Base-by-base conservation (phyloP, 257 asterid species). In the Plantago elongata region DNA sequence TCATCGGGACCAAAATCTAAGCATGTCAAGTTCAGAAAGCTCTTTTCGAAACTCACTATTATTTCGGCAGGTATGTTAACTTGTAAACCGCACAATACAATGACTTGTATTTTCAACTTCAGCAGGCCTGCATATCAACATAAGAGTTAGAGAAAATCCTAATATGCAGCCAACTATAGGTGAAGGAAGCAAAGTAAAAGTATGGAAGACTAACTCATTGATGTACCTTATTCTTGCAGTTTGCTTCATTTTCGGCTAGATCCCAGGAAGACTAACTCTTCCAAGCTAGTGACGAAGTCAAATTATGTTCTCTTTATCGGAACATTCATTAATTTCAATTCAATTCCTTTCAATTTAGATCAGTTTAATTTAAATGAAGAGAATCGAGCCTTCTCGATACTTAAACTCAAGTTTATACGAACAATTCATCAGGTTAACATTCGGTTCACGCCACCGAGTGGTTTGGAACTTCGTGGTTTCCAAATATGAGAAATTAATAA, bases 61-160 rank as follows among this genome's bases (percentile, higher is more conserved):
- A n/a, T 61, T 70, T 15, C 60, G 57, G 57, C 81, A 67, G 77
- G 86, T 82, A 79, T 15, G 7, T 64, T 29, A 48, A 52, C 40
- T 17, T 52, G 9, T 8, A 10, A 22, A 11, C 5, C 5, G 40
- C 12, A 13, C 10, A 22, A 52, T 0, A 52, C 22, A 52, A 52
- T 51, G 30, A 50, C 56, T 50, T 51, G 34, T 51, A 29, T 9
- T 51, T 51, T 50, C 17, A 51, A 7, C 5, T 15, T 51, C 12
- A 51, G 34, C 51, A 47, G 29, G 55, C 9, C 11, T 8, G 37
- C 8, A 6, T 17, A 3, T 51, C 40, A 34, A 34, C 40, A 34
- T 34, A 34, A 34, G 40, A 34, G 40, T 34, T 34, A 34, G 40
- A 34, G 40, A 34, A 34, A 34, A 34, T 34, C 40, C 40, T 7